Base-by-base conservation (phyloP, 2,329 filamentous ascomycete genomes). In the Calonectria crousiana region DNA sequence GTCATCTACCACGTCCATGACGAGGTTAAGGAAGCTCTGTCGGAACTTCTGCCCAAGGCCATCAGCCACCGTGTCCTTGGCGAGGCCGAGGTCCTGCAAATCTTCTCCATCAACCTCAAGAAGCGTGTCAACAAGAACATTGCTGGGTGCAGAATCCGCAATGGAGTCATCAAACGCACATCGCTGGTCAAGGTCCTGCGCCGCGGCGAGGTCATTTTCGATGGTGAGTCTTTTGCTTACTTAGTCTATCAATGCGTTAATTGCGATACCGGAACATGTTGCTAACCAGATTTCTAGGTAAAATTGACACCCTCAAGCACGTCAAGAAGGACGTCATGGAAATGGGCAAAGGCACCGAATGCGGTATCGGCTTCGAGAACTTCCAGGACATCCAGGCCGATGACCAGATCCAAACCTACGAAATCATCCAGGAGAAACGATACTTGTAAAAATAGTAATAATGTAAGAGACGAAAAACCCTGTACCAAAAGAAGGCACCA, bases 311-410 rank as follows among this genome's bases (percentile, higher is more conserved):
- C 1, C 91, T 99, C 73, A 98, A 97, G 87, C 94, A 97, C 81
- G 92, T 94, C 84, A 98, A 98, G 89, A 97, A 97, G 84, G 95
- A 98, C 77, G 94, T 97, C 36, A 88, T 88, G 58, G 95, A 98
- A 82, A 97, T 98, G 92, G 92, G 92, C 80, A 98, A 98, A 86
- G 96, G 95, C 73, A 92, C 90, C n/a, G 97, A 99, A 85, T 99
- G 97, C 81, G 97, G 97, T 78, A 93, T 99, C 78, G 92, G 92
- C 67, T 96, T 99, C 81, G 92, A 93, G 4, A 90, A 89, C 38
- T 99, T 95, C 92, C 89, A 93, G 62, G 94, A 92, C 28, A 94
- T 98, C 82, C 84, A 93, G 81, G 88, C 92, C 18, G 97, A 96
- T 34, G 97, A 99, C 85, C 91, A 93, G 83, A 90, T 99, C 75